Evolutionary conservation across 768 basidiomycete genomes (phyloP).

Genomic region (Rossbeevera mucosa): DNA sequence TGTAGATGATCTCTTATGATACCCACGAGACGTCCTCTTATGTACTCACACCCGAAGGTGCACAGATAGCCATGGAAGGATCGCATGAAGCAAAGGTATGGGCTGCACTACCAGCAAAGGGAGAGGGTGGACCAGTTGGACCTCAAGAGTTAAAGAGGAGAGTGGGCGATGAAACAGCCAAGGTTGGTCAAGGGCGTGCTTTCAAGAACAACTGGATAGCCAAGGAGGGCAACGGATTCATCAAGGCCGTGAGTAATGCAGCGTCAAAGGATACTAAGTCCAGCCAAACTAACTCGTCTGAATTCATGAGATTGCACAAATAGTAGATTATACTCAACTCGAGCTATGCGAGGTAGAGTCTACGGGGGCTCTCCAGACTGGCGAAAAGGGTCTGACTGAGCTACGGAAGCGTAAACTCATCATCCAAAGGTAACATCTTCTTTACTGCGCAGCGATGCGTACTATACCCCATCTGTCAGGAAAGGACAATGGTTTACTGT

Average conservation of each 20-base stretch:
- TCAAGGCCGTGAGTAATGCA: conserved; percentile 65
- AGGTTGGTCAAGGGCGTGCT: conserved; percentile 91
- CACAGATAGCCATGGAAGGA: conserved; percentile 70
- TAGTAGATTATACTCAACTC: conserved; percentile 69
- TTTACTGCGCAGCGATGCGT: background rate
- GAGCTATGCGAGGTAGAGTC: conserved; percentile 71
- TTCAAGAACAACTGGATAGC: conserved; percentile 97
- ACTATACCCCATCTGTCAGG: conserved; percentile 39
- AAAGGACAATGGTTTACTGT: conserved; percentile 96
- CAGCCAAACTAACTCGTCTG: background rate
- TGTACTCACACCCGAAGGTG: conserved; percentile 77
- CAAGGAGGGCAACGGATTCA: conserved; percentile 84
- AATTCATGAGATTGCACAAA: conserved; percentile 49
- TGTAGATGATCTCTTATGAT: conserved; percentile 79
- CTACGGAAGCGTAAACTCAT: conserved; percentile 89
- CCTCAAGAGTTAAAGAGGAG: conserved; percentile 63
- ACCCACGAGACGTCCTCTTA: conserved; percentile 73
- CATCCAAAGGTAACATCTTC: conserved; percentile 58
- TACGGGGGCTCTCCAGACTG: conserved; percentile 64
- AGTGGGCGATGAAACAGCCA: conserved; percentile 85
- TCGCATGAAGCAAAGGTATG: conserved; percentile 97
- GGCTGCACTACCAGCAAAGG: conserved; percentile 71
- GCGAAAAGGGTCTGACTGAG: conserved; percentile 82
- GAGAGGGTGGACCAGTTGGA: conserved; percentile 61
- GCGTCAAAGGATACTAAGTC: background rate